Conservation (phyloP, 2,329 filamentous ascomycete species). For the Pestalotiopsis sp. region DNA sequence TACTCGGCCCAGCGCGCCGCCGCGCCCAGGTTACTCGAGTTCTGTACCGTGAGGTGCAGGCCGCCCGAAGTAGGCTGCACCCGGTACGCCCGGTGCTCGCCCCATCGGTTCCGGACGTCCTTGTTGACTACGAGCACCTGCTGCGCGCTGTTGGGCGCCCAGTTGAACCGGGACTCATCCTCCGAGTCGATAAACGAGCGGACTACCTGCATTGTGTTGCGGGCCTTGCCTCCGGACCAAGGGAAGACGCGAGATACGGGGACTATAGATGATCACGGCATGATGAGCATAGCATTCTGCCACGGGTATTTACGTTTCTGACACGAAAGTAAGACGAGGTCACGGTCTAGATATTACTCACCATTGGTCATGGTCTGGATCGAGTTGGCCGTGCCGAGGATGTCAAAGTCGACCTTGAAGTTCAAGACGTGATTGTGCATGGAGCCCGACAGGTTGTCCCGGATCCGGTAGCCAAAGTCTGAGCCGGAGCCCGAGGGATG, state of each 20-base stretch:
- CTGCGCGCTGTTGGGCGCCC: constrained; percentile 46
- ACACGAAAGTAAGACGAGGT: no score
- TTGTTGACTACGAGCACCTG: constrained; percentile 54
- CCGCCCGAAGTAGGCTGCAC: constrained; percentile 41
- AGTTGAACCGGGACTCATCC: constrained; percentile 46
- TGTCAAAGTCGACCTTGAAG: constrained; percentile 57
- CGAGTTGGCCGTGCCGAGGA: constrained; percentile 48
- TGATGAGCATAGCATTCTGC: not conserved
- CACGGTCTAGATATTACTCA: not conserved
- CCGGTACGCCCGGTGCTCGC: constrained; percentile 54
- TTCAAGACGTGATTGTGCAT: constrained; percentile 60
- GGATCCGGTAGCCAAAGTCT: constrained; percentile 52
- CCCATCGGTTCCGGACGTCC: constrained; percentile 47
- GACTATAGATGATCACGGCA: constrained; percentile 16
- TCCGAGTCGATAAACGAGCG: constrained; percentile 40
- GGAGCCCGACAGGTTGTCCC: constrained; percentile 46
- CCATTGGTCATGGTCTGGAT: constrained; percentile 35
- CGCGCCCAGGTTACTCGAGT: constrained; percentile 47
- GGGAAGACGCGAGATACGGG: constrained; percentile 39
- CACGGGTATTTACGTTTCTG: no score
- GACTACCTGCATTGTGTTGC: constrained; percentile 55
- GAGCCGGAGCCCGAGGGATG: constrained; percentile 34
- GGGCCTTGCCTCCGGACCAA: constrained; percentile 47
- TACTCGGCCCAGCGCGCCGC: constrained; percentile 50
- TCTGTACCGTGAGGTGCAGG: constrained; percentile 47